Evolutionary conservation across 345 rosid genomes (phyloP).

Genomic region (Populus deltoides): DNA sequence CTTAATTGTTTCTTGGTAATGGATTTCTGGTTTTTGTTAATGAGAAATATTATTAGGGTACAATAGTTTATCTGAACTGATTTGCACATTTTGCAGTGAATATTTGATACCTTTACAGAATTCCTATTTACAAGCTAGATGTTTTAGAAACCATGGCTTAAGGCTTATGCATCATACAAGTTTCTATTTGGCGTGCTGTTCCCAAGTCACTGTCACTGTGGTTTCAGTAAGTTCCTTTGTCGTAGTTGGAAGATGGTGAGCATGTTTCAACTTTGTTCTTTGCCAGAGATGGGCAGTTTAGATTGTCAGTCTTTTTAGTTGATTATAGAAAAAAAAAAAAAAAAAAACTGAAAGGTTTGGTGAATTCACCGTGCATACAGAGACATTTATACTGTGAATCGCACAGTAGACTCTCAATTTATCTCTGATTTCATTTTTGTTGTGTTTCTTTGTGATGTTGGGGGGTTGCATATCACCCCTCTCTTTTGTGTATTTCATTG

Average conservation of each 20-base stretch:
- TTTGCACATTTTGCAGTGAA: background rate
- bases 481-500: no score
- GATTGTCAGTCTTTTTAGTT: background rate
- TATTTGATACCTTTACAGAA: background rate
- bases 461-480: no score
- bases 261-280: background rate
- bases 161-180: background rate
- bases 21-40: background rate
- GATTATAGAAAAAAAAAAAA: background rate
- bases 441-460: no score
- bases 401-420: no score
- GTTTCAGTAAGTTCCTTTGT: background rate
- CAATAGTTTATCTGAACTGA: background rate
- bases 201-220: background rate
- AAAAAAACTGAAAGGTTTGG: no score
- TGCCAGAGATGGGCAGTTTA: background rate
- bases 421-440: no score
- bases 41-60: background rate
- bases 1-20: background rate
- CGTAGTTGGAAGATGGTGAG: background rate
- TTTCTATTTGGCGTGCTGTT: background rate
- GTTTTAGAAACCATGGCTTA: constrained; percentile 2
- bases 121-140: background rate
- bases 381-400: no score
- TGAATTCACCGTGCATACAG: no score